Evolutionary conservation across 2,329 filamentous ascomycete genomes (phyloP), one percentile per base, ranked within the genome.

Genomic region (Volutella citrinella): DNA sequence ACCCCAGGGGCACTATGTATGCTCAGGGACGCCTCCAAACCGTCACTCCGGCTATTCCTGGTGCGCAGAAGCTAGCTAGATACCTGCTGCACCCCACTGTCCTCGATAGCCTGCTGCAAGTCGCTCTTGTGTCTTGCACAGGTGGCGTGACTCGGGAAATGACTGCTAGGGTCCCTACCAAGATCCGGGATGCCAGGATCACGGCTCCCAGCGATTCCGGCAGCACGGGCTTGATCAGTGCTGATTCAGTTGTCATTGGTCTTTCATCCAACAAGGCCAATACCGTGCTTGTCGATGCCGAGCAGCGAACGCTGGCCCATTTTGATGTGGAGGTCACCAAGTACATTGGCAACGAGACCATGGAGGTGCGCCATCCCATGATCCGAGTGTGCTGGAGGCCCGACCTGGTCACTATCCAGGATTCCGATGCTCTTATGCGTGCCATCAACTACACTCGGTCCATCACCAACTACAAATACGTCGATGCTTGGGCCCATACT

Each of bases 71-170:
- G 11, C 26, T 30, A 17, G 40, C 40, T 3, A 23, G 33, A 12
- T 43, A 40, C 19, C 32, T 36, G 13, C 26, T 43, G 2, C 40
- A 43, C 16, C 40, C 40, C 7, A 33, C 28, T 7, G 24, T 25
- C 4, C 27, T 43, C 25, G 40, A 43, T 22, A 34, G 26, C 12
- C 37, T 29, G 18, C 36, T 43, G 19, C 40, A 43, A 14, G 34
- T 24, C 9, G 37, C 34, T 6, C 8, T 22, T 12, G 12, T 32
- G 30, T 5, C 33, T 37, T 22, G 20, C 20, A 9, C 9, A 12
- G 8, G 12, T 9, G 20, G 9, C 8, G 9, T 9, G 12, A 12
- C 9, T 9, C 9, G 12, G 8, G 20, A 8, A 8, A 12, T 22
- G 20, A 12, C n/a, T n/a, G 20, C 9, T 22, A 12, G 8, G 8